A percentile compares a stretch with the other conserved stretches of the same genome.
Evolutionary conservation across 768 basidiomycete species (phyloP).

Genomic region (Sarcomyxa edulis): DNA sequence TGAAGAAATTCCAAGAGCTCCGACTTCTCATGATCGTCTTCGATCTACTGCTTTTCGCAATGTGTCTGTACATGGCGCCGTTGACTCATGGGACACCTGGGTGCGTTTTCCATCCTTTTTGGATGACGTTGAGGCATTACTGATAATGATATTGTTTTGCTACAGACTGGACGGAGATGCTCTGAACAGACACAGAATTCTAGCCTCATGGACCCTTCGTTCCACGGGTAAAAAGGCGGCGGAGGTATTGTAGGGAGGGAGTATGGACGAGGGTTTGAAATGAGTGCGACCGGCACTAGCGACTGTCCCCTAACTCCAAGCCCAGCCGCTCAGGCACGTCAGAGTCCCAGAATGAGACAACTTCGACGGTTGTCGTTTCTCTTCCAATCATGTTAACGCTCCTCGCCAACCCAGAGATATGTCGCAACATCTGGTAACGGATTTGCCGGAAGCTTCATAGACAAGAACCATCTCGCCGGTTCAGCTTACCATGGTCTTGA

Average conservation of each 20-base stretch:
- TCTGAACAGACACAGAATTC: conserved; percentile 78
- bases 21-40: conserved; percentile 88
- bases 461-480: conserved; percentile 67
- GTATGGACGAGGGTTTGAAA: too few relatives aligned
- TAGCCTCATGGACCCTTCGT: conserved; percentile 92
- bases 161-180: conserved; percentile 75
- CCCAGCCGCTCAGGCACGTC: too few relatives aligned
- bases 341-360: too few relatives aligned
- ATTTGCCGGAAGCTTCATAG: conserved; percentile 69
- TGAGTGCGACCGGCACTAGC: too few relatives aligned
- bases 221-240: conserved; percentile 69
- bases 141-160: conserved; percentile 9
- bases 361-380: too few relatives aligned
- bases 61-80: conserved; percentile 77
- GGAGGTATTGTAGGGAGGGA: conserved; percentile 32
- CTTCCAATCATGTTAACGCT: conserved; percentile 70
- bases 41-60: conserved; percentile 50
- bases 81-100: conserved; percentile 96
- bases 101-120: conserved; percentile 42
- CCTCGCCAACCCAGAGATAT: conserved; percentile 73
- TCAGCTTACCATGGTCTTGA: conserved; percentile 77
- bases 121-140: conserved; percentile 1
- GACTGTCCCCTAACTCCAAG: conserved; percentile 5
- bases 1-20: conserved; percentile 90
- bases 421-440: conserved; percentile 47